A percentile compares a stretch with the other conserved stretches of the same genome.
Evolutionary conservation across 169 alveolate genomes (phyloP).

Genomic region (Amoebophrya sp.): DNA sequence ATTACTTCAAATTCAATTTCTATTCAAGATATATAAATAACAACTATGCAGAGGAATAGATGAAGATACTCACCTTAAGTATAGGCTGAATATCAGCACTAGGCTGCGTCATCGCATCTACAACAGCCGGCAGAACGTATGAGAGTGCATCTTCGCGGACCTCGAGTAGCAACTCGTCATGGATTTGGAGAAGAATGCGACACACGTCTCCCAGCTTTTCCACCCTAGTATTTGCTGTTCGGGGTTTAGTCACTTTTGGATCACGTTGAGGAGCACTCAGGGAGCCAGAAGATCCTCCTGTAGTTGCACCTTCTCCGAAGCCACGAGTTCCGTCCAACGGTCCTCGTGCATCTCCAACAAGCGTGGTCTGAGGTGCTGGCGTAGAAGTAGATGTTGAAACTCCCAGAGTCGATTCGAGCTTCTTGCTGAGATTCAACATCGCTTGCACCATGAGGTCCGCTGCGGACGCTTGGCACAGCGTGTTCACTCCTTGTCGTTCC

Average conservation of each 20-base stretch:
- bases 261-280: background rate
- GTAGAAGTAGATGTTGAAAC: background rate
- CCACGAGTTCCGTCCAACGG: background rate
- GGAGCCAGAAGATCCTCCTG: background rate
- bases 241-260: too few species aligned
- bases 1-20: too few species aligned
- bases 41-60: too few species aligned
- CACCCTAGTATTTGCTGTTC: too few species aligned
- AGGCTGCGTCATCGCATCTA: background rate
- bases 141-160: background rate
- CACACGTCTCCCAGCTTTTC: too few species aligned
- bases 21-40: too few species aligned
- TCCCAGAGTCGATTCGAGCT: background rate
- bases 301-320: too few species aligned
- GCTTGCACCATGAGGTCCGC: constrained; percentile 31
- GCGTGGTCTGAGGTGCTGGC: background rate
- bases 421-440: background rate
- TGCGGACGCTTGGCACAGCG: constrained; percentile 30
- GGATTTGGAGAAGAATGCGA: background rate
- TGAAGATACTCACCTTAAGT: too few species aligned
- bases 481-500: constrained; percentile 30
- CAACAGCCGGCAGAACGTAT: background rate
- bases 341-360: background rate
- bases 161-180: constrained; percentile 31
- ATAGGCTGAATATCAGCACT: background rate